phyloP scores from a whole-genome alignment of 805 yeast genomes.

The Saccharomyces eubayanus region DNA sequence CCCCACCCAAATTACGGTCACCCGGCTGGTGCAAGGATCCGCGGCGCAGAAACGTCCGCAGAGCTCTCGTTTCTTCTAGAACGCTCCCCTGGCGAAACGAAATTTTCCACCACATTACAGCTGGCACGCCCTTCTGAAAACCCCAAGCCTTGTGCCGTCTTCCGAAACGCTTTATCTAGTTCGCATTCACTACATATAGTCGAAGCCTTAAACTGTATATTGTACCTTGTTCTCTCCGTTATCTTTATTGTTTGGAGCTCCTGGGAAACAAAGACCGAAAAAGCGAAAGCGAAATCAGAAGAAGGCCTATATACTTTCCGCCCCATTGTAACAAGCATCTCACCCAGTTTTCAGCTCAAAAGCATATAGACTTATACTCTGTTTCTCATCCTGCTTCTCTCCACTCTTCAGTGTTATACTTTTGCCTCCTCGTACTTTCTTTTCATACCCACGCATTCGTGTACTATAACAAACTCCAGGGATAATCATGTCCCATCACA shows the following conservation, averaged over 20 bases:
- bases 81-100: background rate
- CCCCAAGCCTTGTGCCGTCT: background rate
- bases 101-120: background rate
- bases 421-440: background rate
- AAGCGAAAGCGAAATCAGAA: background rate
- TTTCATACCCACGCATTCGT: background rate
- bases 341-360: background rate
- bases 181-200: background rate
- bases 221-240: background rate
- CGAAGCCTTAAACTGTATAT: background rate
- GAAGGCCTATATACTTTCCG: background rate
- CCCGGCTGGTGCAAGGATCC: background rate
- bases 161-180: background rate
- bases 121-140: background rate
- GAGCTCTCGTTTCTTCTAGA: background rate
- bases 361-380: background rate
- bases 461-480: background rate
- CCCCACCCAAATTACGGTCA: background rate
- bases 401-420: background rate
- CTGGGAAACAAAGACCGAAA: background rate
- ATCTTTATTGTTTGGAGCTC: background rate
- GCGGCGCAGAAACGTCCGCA: background rate
- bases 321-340: background rate
- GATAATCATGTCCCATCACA: background rate
- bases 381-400: background rate